Evolutionary conservation across 352 stramenopile species (phyloP), one percentile per base, ranked within the genome.

Genomic region (Phytophthora europaea): DNA sequence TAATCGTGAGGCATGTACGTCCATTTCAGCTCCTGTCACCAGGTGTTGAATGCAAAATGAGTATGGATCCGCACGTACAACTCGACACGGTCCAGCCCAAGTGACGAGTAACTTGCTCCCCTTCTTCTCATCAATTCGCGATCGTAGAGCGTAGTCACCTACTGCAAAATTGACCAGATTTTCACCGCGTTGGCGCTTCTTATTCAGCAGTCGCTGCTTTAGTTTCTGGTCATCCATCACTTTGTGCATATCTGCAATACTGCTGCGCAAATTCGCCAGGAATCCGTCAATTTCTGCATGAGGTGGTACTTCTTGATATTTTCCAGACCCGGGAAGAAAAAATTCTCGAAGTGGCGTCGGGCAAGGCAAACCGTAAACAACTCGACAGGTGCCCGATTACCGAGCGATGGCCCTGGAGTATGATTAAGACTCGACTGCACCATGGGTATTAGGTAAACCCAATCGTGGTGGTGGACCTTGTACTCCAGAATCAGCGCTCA

Each of bases 381-480:
- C 43, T 80, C 72, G 6, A 75, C 26, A 16, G 73, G 73, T 31
- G 51, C 56, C n/a, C 63, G 47, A n/a, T 64, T 58, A 26, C 6
- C 51, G 1, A 83, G 56, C 6, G 68, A 81, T 18, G 65, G 50
- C 26, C 75, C 43, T 16, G 73, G 48, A 15, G 59, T 76, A n/a
- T 81, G 73, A 22, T 81, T 83, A n/a, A 83, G 22, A 28, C 33
- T 81, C 9, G 66, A 50, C 61, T 81, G 69, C 4, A 79, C 36
- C 38, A 80, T 23, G 9, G 67, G 65, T 6, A 78, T 23, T 0
- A 81, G 16, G 38, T 78, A 69, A 1, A 58, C 50, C 70, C 70
- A 81, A 40, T 76, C 61, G 16, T 63, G 59, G 16, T 63, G 40
- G 26, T 26, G 47, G 23, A 78, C 47, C 23, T 70, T 72, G 57